phyloP scores from a whole-genome alignment of 495 filamentous ascomycete species.

The Geoglossum glabrum region DNA sequence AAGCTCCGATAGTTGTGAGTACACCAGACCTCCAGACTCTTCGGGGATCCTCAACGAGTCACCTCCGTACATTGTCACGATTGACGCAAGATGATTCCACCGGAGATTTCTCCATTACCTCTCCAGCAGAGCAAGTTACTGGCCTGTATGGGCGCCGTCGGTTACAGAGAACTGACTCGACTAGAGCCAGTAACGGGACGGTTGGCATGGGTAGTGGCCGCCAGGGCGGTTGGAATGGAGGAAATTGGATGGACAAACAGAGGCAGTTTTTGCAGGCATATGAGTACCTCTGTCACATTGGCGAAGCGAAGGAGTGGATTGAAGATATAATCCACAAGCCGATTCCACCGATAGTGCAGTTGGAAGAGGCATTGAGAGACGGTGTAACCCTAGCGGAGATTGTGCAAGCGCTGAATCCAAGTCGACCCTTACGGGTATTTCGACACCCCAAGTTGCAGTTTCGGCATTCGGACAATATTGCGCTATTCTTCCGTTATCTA shows the following conservation, averaged over 20 bases:
- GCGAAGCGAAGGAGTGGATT: slow-evolving; percentile 98
- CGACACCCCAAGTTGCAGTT: slow-evolving; percentile 66
- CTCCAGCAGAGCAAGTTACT: slow-evolving; percentile 58
- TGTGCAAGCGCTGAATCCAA: slow-evolving; percentile 74
- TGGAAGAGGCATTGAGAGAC: slow-evolving; percentile 84
- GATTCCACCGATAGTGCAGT: slow-evolving; percentile 85
- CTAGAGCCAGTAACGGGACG: slow-evolving; percentile 22
- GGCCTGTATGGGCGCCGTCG: slow-evolving; percentile 68
- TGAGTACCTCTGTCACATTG: slow-evolving; percentile 97
- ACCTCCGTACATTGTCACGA: slow-evolving; percentile 74
- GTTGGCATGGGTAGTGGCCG: slow-evolving; percentile 26
- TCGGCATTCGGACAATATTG: slow-evolving; percentile 94
- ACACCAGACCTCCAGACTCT: slow-evolving; percentile 58
- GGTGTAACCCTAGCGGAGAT: slow-evolving; percentile 91
- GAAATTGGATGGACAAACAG: slow-evolving; percentile 98
- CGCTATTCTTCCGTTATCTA: slow-evolving; percentile 78
- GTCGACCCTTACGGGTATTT: slow-evolving; percentile 62
- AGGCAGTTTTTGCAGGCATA: slow-evolving; percentile 93
- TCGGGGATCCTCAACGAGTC: slow-evolving; percentile 65
- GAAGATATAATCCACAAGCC: slow-evolving; percentile 78
- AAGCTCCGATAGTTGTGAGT: slow-evolving; percentile 27
- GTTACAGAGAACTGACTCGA: slow-evolving; percentile 54
- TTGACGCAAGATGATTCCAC: slow-evolving; percentile 53
- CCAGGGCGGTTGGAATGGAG: slow-evolving; percentile 50
- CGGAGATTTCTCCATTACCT: slow-evolving; percentile 61